phyloP scores from a whole-genome alignment of 768 basidiomycete species.

The Hydnum rufescens region DNA sequence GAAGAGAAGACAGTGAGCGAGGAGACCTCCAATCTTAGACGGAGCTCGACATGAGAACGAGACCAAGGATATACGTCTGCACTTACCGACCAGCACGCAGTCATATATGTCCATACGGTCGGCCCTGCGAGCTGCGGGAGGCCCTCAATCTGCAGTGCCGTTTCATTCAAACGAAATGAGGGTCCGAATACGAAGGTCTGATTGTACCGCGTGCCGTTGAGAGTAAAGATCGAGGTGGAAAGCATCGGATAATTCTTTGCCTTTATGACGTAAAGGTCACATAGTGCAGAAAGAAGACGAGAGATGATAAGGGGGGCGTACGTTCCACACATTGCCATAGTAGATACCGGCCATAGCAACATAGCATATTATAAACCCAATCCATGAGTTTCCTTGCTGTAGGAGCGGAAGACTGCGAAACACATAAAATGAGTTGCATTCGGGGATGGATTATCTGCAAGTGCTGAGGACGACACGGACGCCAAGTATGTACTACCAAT shows the following conservation, averaged over 20 bases:
- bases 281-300: background rate
- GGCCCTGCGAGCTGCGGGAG: conserved; percentile 32
- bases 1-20: conserved; percentile 36
- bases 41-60: background rate
- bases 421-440: no score
- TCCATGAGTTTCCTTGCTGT: conserved; percentile 32
- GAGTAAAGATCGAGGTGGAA: conserved; percentile 35
- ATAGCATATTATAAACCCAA: conserved; percentile 35
- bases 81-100: conserved; percentile 9
- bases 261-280: conserved; percentile 15
- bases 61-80: conserved; percentile 15
- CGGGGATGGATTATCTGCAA: background rate
- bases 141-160: conserved; percentile 31
- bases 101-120: conserved; percentile 3
- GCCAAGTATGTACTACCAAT: conserved; percentile 25
- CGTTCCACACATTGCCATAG: conserved; percentile 44
- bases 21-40: conserved; percentile 34
- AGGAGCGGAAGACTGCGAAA: background rate
- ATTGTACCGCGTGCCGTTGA: conserved; percentile 34
- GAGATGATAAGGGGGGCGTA: conserved; percentile 17
- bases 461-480: conserved; percentile 15
- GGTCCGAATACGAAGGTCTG: conserved; percentile 34
- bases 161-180: conserved; percentile 33
- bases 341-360: conserved; percentile 34
- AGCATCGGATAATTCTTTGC: conserved; percentile 37